phyloP scores from a whole-genome alignment of 495 filamentous ascomycete species.

The Neurospora tetraspora region DNA sequence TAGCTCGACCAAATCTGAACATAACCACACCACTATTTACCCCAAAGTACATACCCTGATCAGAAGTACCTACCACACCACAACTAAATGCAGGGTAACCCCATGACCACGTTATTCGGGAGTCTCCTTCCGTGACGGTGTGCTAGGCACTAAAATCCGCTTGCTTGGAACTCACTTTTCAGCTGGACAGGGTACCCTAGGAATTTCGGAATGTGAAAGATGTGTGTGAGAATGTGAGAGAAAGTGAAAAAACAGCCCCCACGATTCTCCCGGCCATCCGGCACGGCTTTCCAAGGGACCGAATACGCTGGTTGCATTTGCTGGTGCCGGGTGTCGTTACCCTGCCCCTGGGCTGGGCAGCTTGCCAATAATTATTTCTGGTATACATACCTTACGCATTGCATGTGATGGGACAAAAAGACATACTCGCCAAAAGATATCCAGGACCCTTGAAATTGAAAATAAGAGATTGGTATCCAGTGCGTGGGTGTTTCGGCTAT shows the following conservation, averaged over 20 bases:
- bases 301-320: too few species aligned
- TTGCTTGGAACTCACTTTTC: background rate
- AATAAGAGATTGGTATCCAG: background rate
- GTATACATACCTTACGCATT: too few species aligned
- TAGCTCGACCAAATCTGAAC: background rate
- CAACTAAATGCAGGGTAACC: background rate
- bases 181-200: background rate
- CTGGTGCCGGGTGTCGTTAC: background rate
- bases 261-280: too few species aligned
- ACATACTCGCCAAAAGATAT: too few species aligned
- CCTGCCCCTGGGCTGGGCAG: too few species aligned
- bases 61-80: background rate
- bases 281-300: too few species aligned
- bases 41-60: background rate
- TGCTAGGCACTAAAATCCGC: background rate
- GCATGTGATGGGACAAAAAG: background rate
- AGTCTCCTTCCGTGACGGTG: background rate
- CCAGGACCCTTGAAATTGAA: background rate
- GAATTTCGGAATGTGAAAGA: background rate
- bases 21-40: background rate
- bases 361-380: too few species aligned
- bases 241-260: too few species aligned
- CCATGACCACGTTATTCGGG: background rate
- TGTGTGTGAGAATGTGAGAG: background rate
- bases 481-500: background rate